Percentiles rank a stretch among this genome's conserved stretches.
phyloP scores from a whole-genome alignment of 176 grass and related monocot species.

The Carex pumila region DNA sequence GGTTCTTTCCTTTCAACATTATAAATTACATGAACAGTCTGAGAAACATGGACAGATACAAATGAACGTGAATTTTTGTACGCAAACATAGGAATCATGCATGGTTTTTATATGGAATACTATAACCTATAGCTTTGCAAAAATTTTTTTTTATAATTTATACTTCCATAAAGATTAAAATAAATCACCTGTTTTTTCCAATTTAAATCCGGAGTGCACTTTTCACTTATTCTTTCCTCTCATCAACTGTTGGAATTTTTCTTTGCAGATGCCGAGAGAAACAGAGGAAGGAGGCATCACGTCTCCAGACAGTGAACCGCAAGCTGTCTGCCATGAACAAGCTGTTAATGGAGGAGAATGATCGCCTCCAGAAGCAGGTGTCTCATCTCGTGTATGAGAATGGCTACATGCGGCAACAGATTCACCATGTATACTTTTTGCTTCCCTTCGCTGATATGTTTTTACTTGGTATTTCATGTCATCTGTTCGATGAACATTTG shows the following conservation, averaged over 20 bases:
- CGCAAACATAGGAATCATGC: neutral
- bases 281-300: constrained; percentile 88
- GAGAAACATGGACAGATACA: neutral
- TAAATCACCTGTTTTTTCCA: neutral
- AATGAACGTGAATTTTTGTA: neutral
- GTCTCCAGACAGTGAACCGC: constrained; percentile 86
- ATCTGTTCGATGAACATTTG: neutral
- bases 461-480: neutral
- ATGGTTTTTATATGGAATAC: neutral
- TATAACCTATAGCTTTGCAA: neutral
- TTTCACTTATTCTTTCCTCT: neutral
- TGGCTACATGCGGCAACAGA: constrained; percentile 69
- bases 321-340: constrained; percentile 98
- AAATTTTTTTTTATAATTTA: neutral
- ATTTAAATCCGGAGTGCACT: neutral
- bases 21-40: neutral
- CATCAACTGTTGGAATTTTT: neutral
- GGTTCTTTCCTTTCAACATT: neutral
- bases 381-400: constrained; percentile 93
- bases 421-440: constrained; percentile 59
- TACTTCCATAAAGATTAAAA: neutral
- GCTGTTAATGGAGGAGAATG: constrained; percentile 99
- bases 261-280: constrained; percentile 83
- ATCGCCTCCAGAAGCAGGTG: constrained; percentile 98
- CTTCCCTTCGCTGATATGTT: neutral